Base-by-base conservation (phyloP, 2,329 filamentous ascomycete genomes). In the Pyrenophora seminiperda region DNA sequence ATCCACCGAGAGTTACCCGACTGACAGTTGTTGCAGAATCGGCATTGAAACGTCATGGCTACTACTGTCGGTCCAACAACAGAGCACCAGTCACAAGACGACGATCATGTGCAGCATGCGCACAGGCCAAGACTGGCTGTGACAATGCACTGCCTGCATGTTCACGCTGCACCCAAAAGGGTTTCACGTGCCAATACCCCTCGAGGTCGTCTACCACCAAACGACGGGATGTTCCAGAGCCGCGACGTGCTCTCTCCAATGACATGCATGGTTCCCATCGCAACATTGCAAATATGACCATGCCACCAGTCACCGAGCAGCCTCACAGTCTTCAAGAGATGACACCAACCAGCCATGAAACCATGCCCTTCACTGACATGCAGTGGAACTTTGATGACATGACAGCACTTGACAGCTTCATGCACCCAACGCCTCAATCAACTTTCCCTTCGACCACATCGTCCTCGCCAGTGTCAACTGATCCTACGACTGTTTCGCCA, bases 71-170 rank as follows among this genome's bases (percentile, higher is more conserved):
- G 41, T 36, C 31, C 5, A 37, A 37, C 2, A 30, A 11, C 13
- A 44, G 11, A 20, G 32, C 14, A 30, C 9, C 41, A 20, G 30
- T 37, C 7, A 20, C 7, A 15, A 44, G 31, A 37, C 41, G 31
- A 14, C 37, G 50, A 19, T 49, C 50, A n/a, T 53, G 50, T 7
- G 14, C 29, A 14, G 32, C 46, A 2, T 53, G 50, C 20, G 50
- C 41, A 20, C 30, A 41, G 30, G 19, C 50, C 2, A 53, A 53
- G 33, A 32, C 32, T 10, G 33, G 37, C 14, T 53, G 50, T 13
- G 27, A 42, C 32, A 49, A 45, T 5, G 17, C 13, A 13, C n/a
- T 42, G 5, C 37, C 41, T 2, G 14, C 4, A 22, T 50, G 50
- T 38, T 39, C 46, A 24, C 41, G 41, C 13, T 50, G 50, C n/a